Evolutionary conservation across 495 filamentous ascomycete species (phyloP), one percentile per base, ranked within the genome.

Genomic region (Penicillium pulvis): DNA sequence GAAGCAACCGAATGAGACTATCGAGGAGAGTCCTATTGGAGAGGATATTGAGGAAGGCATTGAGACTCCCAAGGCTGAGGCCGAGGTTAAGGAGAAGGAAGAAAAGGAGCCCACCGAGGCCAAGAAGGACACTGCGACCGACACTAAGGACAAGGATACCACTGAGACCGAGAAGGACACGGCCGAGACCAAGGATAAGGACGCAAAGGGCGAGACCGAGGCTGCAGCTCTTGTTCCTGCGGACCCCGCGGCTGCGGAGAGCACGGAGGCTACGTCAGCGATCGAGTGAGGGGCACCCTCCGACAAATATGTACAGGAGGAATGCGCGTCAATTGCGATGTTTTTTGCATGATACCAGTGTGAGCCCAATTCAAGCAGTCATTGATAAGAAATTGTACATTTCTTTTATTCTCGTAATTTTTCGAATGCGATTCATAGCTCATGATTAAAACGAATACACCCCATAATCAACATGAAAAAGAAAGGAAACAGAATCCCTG

Each of bases 1-100:
- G 44, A 35, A 48, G 2, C 33, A 55, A 9, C 24, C 23, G 12
- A 47, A 70, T 20, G 64, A 68, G 47, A 60, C 67, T 19, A 67
- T 73, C 53, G 66, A 74, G 36, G 70, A 76, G 60, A 66, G 61
- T 12, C 60, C 71, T n/a, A 45, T 55, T 55, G 64, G 56, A 46
- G 72, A 68, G 44, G 59, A 62, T 44, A n/a, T 12, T 10, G 20
- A n/a, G 24, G 4, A 68, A 41, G 59, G 61, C 30, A n/a, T 12
- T 10, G 20, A n/a, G 24, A 3, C 24, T 19, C 7, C n/a, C 5
- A 23, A 26, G 41, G n/a, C 39, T 35, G 23, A 11, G 39, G 42
- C 16, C 6, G n/a, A 55, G 7, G 12, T 16, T 28, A 35, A 26
- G 28, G 46, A 30, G 46, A 20, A 19, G 20, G 41, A 45, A 45